Conservation (phyloP, 441 rosid species). For the Syzygium syzygioides region DNA sequence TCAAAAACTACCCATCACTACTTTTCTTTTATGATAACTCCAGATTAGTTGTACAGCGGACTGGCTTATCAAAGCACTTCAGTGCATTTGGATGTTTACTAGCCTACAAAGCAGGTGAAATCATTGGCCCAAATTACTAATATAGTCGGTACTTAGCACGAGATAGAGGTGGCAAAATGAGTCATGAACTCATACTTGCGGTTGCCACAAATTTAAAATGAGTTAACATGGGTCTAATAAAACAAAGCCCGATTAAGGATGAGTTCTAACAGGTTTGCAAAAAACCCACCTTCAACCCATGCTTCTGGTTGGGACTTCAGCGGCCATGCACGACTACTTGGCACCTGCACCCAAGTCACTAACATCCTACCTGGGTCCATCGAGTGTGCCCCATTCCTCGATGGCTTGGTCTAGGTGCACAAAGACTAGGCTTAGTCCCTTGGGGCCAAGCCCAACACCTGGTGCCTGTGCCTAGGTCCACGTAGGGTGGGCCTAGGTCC, state of each 20-base stretch:
- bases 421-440: neutral
- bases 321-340: neutral
- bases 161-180: neutral
- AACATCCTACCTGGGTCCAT: neutral
- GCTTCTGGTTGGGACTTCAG: too few relatives aligned
- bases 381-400: neutral
- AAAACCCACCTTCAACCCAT: neutral
- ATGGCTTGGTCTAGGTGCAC: neutral
- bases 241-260: neutral
- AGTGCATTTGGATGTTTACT: neutral
- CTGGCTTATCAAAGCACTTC: neutral
- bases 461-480: neutral
- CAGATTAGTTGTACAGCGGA: neutral
- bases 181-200: neutral
- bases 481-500: too few relatives aligned
- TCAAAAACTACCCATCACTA: neutral
- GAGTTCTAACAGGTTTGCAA: neutral
- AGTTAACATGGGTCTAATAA: too few relatives aligned
- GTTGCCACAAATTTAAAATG: neutral
- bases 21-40: neutral
- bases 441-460: accelerated
- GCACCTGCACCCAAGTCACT: neutral
- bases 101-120: neutral
- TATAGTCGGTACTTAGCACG: neutral
- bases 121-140: neutral